Percentiles rank a stretch among this genome's conserved stretches.
Evolutionary conservation across 352 stramenopile genomes (phyloP).

Genomic region (Phytopythium kandeliae): DNA sequence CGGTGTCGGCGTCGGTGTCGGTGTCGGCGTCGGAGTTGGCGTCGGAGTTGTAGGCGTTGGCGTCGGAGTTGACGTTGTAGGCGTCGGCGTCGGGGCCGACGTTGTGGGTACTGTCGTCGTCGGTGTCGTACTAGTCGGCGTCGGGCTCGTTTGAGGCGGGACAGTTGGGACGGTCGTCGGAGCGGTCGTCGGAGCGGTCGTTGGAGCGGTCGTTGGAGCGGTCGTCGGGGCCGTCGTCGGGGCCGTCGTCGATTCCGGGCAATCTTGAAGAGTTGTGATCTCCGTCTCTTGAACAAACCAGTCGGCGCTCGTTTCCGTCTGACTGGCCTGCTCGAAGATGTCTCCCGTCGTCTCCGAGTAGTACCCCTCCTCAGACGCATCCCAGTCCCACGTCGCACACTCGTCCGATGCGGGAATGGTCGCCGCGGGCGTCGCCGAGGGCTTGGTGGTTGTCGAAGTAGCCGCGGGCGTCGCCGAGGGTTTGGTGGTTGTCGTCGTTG

Average conservation of each 20-base stretch:
- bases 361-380: constrained; percentile 8
- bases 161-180: constrained; percentile 1
- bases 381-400: constrained; percentile 25
- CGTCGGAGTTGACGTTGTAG: neutral
- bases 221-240: constrained; percentile 2
- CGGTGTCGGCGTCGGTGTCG: neutral
- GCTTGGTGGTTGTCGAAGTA: too few species aligned
- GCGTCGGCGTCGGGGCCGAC: neutral
- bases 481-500: too few species aligned
- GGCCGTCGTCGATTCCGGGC: constrained; percentile 13
- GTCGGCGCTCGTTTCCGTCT: constrained; percentile 9
- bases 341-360: constrained; percentile 8
- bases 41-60: neutral
- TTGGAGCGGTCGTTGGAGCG: constrained; percentile 5
- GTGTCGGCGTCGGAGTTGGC: constrained; percentile 5
- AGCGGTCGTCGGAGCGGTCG: neutral
- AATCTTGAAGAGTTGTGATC: constrained; percentile 8
- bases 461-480: constrained; percentile 1
- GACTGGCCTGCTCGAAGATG: constrained; percentile 9
- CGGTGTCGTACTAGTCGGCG: neutral
- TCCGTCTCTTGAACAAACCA: constrained; percentile 32
- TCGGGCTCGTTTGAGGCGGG: neutral
- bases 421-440: constrained; percentile 1
- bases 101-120: neutral
- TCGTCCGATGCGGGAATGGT: constrained; percentile 6